Percentiles rank a stretch among this genome's conserved stretches.
phyloP scores from a whole-genome alignment of 257 asterid species.

The Solanum peruvianum region DNA sequence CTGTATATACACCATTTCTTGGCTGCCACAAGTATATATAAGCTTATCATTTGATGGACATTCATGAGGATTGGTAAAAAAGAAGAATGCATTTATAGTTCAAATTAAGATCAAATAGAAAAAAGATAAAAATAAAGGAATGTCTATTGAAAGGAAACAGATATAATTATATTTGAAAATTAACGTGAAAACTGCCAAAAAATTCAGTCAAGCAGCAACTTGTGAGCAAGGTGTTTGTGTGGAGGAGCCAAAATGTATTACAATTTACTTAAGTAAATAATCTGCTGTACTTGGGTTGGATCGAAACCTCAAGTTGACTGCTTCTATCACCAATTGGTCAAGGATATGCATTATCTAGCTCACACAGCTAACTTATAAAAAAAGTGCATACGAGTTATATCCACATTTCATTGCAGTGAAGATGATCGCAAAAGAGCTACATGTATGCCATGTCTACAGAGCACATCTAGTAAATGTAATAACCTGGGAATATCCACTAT shows the following conservation, averaged over 20 bases:
- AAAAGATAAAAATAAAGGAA: background rate
- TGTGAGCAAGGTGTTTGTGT: background rate
- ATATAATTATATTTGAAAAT: background rate
- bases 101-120: background rate
- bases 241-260: background rate
- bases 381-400: background rate
- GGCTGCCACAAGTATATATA: constrained; percentile 20
- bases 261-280: background rate
- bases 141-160: background rate
- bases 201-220: background rate
- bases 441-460: background rate
- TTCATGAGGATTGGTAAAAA: background rate
- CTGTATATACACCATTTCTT: constrained; percentile 45
- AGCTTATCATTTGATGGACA: background rate
- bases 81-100: background rate
- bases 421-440: background rate
- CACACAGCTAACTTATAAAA: background rate
- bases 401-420: background rate
- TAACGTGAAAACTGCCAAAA: background rate
- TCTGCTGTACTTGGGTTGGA: background rate
- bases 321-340: background rate
- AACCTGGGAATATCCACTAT: no score
- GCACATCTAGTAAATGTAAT: background rate
- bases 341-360: background rate
- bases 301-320: background rate